Percentiles rank a stretch among this genome's conserved stretches.
Evolutionary conservation across 2,329 filamentous ascomycete species (phyloP).

Genomic region (Sphaerostilbella broomeana): DNA sequence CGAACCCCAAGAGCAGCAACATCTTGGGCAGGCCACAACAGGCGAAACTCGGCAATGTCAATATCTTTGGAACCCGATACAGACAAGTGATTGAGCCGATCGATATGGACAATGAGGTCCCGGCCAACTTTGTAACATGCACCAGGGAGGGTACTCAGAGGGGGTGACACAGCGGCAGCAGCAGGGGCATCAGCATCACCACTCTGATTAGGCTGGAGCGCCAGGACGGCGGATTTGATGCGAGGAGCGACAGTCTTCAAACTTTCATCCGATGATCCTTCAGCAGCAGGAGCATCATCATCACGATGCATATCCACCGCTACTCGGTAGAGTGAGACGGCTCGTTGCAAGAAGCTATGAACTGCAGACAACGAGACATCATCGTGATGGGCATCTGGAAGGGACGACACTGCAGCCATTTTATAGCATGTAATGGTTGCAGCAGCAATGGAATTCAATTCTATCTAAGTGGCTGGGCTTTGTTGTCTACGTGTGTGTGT

Average conservation of each 20-base stretch:
- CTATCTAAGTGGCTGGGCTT: slow-evolving; percentile 5
- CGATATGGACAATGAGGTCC: slow-evolving; percentile 20
- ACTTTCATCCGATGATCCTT: background rate
- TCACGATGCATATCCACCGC: slow-evolving; percentile 9
- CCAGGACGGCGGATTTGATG: background rate
- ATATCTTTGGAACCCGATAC: slow-evolving; percentile 15
- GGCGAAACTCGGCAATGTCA: slow-evolving; percentile 10
- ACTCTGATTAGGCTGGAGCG: background rate
- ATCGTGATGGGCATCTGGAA: background rate
- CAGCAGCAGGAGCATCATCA: background rate
- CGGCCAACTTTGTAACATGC: slow-evolving; percentile 22
- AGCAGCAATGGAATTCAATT: slow-evolving; percentile 14
- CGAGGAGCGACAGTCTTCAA: background rate
- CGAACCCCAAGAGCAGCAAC: slow-evolving; percentile 16
- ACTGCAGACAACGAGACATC: slow-evolving; percentile 11
- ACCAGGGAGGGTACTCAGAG: background rate
- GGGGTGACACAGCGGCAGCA: background rate
- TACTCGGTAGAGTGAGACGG: slow-evolving; percentile 12
- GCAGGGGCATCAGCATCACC: background rate
- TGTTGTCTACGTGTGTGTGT: background rate
- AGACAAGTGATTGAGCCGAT: slow-evolving; percentile 14
- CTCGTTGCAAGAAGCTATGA: slow-evolving; percentile 16
- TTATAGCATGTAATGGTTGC: slow-evolving; percentile 27
- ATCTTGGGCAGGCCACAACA: slow-evolving; percentile 17
- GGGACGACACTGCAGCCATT: slow-evolving; percentile 21